Evolutionary conservation across 208 protist genomes (phyloP).

Genomic region (Trypanosoma boissoni): DNA sequence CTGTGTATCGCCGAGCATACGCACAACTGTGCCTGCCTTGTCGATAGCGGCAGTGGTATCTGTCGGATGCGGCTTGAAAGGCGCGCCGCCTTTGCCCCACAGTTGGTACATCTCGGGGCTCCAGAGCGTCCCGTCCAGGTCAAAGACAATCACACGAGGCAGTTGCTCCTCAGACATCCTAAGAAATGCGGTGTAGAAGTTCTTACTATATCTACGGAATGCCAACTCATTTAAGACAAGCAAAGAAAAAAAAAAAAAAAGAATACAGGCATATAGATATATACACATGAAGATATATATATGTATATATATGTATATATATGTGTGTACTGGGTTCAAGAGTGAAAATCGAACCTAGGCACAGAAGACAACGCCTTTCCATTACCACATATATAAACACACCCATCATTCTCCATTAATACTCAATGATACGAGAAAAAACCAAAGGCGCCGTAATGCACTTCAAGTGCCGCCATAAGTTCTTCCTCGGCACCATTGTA

Average conservation of each 20-base stretch:
- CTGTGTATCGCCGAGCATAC: slow-evolving; percentile 76
- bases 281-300: neutral
- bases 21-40: slow-evolving; percentile 43
- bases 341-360: too few species aligned
- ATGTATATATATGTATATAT: slow-evolving; percentile 7
- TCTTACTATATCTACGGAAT: neutral
- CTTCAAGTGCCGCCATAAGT: slow-evolving; percentile 29
- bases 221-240: slow-evolving; percentile 5
- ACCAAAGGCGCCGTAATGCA: slow-evolving; percentile 29
- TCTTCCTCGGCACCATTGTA: slow-evolving; percentile 32
- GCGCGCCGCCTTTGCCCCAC: slow-evolving; percentile 60
- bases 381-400: neutral
- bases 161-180: slow-evolving; percentile 21
- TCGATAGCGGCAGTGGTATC: slow-evolving; percentile 61
- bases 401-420: neutral
- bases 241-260: slow-evolving; percentile 17
- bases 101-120: slow-evolving; percentile 90
- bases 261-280: slow-evolving; percentile 5
- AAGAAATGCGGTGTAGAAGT: neutral
- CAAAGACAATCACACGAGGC: slow-evolving; percentile 85
- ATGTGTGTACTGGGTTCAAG: too few species aligned
- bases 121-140: slow-evolving; percentile 91
- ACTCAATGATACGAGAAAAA: slow-evolving; percentile 23
- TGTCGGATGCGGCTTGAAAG: slow-evolving; percentile 49
- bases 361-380: neutral